Percentiles rank a stretch among this genome's conserved stretches.
phyloP scores from a whole-genome alignment of 208 protist genomes.

The Phytomonas francai region DNA sequence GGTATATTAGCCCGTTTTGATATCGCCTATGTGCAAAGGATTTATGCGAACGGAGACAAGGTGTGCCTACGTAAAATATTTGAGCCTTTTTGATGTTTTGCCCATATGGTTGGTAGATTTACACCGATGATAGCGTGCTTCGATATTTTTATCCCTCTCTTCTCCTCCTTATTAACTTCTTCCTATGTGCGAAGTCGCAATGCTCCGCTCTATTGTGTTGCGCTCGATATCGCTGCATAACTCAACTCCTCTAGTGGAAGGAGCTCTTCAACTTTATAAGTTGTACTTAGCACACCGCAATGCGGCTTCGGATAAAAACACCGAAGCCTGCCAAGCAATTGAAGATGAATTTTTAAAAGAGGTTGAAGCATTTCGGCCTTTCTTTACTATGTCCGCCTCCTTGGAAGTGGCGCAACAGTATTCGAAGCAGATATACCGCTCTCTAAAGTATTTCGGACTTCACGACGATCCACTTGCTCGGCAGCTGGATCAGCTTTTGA shows the following conservation, averaged over 20 bases:
- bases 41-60: background rate
- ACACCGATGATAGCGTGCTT: background rate
- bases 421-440: conserved; percentile 51
- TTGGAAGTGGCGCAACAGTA: conserved; percentile 64
- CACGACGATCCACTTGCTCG: conserved; percentile 75
- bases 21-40: background rate
- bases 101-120: background rate
- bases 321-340: conserved; percentile 46
- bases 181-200: background rate
- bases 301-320: conserved; percentile 46
- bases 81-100: background rate
- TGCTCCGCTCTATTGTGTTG: conserved; percentile 8
- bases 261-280: conserved; percentile 75
- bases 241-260: conserved; percentile 62
- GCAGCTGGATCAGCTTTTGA: conserved; percentile 71
- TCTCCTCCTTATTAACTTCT: background rate
- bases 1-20: background rate
- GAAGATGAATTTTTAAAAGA: conserved; percentile 78
- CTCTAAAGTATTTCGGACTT: conserved; percentile 72
- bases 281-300: conserved; percentile 77
- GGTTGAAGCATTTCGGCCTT: conserved; percentile 69
- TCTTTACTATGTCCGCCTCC: conserved; percentile 73
- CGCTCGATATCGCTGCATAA: conserved; percentile 39
- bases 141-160: background rate
- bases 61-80: background rate